A percentile compares a stretch with the other conserved stretches of the same genome.
These are phyloP conservation scores for Pythium folliculosum DNA, from an alignment of 352 stramenopile genomes.

Conservation along the genomic window DNA sequence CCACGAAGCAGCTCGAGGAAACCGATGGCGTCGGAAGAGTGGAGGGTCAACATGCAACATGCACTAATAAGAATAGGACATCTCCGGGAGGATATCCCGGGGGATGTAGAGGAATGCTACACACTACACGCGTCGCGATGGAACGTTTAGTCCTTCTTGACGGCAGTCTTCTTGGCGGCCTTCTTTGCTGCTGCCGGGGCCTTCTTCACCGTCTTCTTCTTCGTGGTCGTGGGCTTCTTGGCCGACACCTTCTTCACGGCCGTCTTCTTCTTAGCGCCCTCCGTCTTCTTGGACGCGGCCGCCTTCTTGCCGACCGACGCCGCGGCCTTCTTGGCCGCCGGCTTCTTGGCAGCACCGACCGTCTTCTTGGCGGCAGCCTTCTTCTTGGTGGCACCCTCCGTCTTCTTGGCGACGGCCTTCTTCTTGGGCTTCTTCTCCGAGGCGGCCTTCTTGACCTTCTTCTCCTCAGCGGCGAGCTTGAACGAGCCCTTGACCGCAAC, in stretches of 20 bases:
- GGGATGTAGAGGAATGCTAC: conserved; percentile 21
- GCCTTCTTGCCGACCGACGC: conserved; percentile 42
- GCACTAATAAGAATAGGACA: conserved; percentile 20
- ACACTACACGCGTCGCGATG: conserved; percentile 18
- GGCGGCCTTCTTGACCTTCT: conserved; percentile 66
- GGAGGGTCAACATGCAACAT: conserved; percentile 8
- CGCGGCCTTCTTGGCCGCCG: conserved; percentile 28
- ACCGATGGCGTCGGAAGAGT: neutral
- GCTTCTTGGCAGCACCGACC: conserved; percentile 32
- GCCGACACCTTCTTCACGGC: conserved; percentile 40
- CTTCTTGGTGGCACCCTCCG: conserved; percentile 36
- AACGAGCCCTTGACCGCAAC: conserved; percentile 94
- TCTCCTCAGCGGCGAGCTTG: conserved; percentile 92
- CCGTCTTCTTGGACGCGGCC: conserved; percentile 28
- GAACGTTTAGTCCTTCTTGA: conserved; percentile 43
- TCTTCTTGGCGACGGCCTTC: conserved; percentile 45
- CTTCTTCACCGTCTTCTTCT: conserved; percentile 67
- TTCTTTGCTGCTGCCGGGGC: conserved; percentile 33
- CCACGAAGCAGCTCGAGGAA: neutral
- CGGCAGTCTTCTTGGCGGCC: conserved; percentile 32
- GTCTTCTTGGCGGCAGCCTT: conserved; percentile 42
- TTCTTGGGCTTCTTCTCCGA: conserved; percentile 43
- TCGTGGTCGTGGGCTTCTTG: conserved; percentile 63
- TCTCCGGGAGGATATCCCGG: neutral
- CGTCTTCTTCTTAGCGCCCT: conserved; percentile 46